Evolutionary conservation across 345 rosid genomes (phyloP).

Genomic region (Hibiscus syriacus): DNA sequence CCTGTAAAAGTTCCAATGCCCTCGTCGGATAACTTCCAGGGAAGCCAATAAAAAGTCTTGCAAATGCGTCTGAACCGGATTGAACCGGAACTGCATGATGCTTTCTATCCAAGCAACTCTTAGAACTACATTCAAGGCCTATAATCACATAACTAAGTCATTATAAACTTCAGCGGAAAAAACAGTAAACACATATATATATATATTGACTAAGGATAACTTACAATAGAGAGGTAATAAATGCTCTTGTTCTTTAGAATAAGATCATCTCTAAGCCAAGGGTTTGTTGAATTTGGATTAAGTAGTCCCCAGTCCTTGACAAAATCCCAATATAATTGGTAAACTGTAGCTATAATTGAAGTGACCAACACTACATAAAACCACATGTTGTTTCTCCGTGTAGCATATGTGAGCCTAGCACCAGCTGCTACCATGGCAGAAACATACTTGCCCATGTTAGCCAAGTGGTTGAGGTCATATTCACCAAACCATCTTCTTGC

Average conservation of each 20-base stretch:
- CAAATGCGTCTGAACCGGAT: slow-evolving; percentile 44
- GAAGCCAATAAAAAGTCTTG: slow-evolving; percentile 85
- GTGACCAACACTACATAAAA: slow-evolving; percentile 49
- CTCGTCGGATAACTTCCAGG: slow-evolving; percentile 78
- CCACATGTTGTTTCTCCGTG: slow-evolving; percentile 42
- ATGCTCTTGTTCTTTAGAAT: slow-evolving; percentile 63
- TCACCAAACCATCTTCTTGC: slow-evolving; percentile 93
- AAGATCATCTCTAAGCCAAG: slow-evolving; percentile 79
- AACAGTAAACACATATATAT: background rate
- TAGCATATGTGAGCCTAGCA: slow-evolving; percentile 66
- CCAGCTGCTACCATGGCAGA: slow-evolving; percentile 98
- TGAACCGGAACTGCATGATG: slow-evolving; percentile 48
- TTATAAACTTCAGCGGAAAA: background rate
- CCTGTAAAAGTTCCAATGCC: slow-evolving; percentile 99
- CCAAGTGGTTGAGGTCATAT: slow-evolving; percentile 50
- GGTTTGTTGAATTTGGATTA: slow-evolving; percentile 58
- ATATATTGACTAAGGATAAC: slow-evolving; percentile 12
- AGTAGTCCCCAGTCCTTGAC: slow-evolving; percentile 91
- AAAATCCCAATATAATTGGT: slow-evolving; percentile 96
- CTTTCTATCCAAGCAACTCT: slow-evolving; percentile 87
- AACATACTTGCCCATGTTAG: slow-evolving; percentile 93
- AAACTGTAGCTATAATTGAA: slow-evolving; percentile 59
- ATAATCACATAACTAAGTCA: slow-evolving; percentile 4
- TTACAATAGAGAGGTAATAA: slow-evolving; percentile 76
- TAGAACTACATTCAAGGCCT: slow-evolving; percentile 70